phyloP scores from a whole-genome alignment of 345 rosid genomes.

The Eucalyptus microcorys region DNA sequence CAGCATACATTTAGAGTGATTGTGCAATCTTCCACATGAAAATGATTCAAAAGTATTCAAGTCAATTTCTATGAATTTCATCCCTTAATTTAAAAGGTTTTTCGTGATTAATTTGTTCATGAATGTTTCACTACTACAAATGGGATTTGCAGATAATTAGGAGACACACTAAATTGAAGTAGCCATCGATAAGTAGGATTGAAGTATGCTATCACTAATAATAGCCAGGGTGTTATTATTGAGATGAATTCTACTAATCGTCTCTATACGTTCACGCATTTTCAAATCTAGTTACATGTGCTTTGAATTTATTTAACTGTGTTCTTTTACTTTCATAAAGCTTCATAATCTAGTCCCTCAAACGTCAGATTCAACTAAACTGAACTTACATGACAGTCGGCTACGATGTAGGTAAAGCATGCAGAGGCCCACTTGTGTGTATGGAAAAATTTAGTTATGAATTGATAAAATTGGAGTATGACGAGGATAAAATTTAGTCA shows the following conservation, averaged over 20 bases:
- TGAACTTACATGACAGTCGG: too few species aligned
- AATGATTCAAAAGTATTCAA: neutral
- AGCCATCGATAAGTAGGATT: neutral
- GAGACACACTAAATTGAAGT: neutral
- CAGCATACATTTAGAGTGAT: neutral
- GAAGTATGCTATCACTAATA: too few species aligned
- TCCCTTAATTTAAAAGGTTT: neutral
- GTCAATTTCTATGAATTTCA: neutral
- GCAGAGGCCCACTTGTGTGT: too few species aligned
- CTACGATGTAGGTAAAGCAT: neutral
- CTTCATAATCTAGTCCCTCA: neutral
- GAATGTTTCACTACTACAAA: too few species aligned
- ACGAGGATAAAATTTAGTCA: neutral
- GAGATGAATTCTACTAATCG: too few species aligned
- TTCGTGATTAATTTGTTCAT: neutral
- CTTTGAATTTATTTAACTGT: too few species aligned
- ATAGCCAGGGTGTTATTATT: neutral
- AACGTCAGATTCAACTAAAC: too few species aligned
- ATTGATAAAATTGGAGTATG: neutral
- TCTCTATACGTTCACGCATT: too few species aligned
- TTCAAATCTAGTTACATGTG: too few species aligned
- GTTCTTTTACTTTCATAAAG: neutral
- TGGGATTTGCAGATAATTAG: too few species aligned
- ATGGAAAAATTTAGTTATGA: neutral
- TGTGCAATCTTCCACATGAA: neutral